Evolutionary conservation across 768 basidiomycete species (phyloP).

Genomic region (Gloeophyllum trabeum): DNA sequence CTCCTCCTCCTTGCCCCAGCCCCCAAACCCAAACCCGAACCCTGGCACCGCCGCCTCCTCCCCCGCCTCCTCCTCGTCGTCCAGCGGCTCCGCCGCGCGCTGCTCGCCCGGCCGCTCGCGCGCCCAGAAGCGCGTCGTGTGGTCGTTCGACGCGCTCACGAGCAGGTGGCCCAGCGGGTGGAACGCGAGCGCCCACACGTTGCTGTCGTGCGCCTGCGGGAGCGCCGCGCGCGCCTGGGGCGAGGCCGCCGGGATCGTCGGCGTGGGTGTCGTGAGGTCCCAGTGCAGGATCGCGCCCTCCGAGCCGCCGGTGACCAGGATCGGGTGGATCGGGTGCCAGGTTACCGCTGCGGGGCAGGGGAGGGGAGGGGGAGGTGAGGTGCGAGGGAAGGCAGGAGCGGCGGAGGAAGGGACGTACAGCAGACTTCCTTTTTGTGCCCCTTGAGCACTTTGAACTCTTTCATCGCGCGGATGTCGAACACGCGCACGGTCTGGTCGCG

Average conservation of each 20-base stretch:
- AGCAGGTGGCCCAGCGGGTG: slow-evolving; percentile 95
- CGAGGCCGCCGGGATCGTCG: slow-evolving; percentile 37
- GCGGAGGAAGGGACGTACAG: slow-evolving; percentile 44
- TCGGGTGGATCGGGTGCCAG: slow-evolving; percentile 92
- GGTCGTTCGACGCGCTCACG: slow-evolving; percentile 92
- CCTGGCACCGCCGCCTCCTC: slow-evolving; percentile 71
- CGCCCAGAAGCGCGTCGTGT: slow-evolving; percentile 98
- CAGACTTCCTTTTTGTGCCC: slow-evolving; percentile 99
- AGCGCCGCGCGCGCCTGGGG: slow-evolving; percentile 69
- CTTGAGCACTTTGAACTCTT: slow-evolving; percentile 83
- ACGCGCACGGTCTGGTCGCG: slow-evolving; percentile 92
- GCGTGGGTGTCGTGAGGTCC: slow-evolving; percentile 56
- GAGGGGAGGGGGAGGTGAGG: not conserved
- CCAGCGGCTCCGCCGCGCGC: slow-evolving; percentile 49
- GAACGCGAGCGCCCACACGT: slow-evolving; percentile 92
- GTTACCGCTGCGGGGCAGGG: slow-evolving; percentile 50
- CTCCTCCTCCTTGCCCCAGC: slow-evolving; percentile 40
- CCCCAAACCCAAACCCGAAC: slow-evolving; percentile 25
- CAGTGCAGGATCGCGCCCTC: slow-evolving; percentile 93
- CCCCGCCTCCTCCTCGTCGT: slow-evolving; percentile 49
- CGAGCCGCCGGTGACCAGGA: slow-evolving; percentile 89
- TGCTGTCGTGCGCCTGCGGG: slow-evolving; percentile 95
- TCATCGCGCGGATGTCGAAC: slow-evolving; percentile 97
- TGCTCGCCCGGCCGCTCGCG: slow-evolving; percentile 87
- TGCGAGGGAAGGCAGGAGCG: too few relatives aligned